Conservation (phyloP, 768 basidiomycete species). For the Russula abietina region DNA sequence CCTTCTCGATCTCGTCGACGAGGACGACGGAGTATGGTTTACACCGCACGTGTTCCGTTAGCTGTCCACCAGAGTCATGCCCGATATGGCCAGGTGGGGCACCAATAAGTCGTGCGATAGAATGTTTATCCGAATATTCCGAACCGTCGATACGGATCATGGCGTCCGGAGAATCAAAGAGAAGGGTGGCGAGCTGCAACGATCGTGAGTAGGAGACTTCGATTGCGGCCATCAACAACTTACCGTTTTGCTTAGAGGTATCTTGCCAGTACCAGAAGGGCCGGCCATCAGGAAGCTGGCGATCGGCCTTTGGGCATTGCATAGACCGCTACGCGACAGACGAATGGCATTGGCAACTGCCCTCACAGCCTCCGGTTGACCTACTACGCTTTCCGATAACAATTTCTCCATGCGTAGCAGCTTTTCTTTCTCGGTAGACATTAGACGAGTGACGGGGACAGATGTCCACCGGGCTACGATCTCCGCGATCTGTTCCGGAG, state of each 20-base stretch:
- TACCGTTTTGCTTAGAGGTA: slow-evolving; percentile 82
- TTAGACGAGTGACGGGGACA: slow-evolving; percentile 80
- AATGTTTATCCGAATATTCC: slow-evolving; percentile 85
- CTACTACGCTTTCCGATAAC: slow-evolving; percentile 70
- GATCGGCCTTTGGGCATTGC: slow-evolving; percentile 79
- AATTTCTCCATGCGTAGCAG: slow-evolving; percentile 81
- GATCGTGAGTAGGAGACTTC: slow-evolving; percentile 14
- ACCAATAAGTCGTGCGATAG: slow-evolving; percentile 63
- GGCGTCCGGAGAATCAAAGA: slow-evolving; percentile 88
- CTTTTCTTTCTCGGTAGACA: slow-evolving; percentile 90
- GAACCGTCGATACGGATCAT: slow-evolving; percentile 92
- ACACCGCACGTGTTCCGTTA: slow-evolving; percentile 89
- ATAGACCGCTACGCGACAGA: slow-evolving; percentile 88
- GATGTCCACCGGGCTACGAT: slow-evolving; percentile 94
- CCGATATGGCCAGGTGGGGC: slow-evolving; percentile 90
- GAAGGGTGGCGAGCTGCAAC: slow-evolving; percentile 69
- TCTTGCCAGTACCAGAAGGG: slow-evolving; percentile 90
- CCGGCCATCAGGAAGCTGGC: slow-evolving; percentile 91
- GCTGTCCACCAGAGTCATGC: slow-evolving; percentile 81
- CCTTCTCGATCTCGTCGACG: slow-evolving; percentile 90
- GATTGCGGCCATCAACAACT: slow-evolving; percentile 29
- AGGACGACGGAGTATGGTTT: slow-evolving; percentile 85
- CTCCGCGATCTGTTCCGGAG: slow-evolving; percentile 86
- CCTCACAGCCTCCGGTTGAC: slow-evolving; percentile 86
- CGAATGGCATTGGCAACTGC: slow-evolving; percentile 93